Evolutionary conservation across 345 rosid species (phyloP).

Genomic region (Rhizophora mangle): DNA sequence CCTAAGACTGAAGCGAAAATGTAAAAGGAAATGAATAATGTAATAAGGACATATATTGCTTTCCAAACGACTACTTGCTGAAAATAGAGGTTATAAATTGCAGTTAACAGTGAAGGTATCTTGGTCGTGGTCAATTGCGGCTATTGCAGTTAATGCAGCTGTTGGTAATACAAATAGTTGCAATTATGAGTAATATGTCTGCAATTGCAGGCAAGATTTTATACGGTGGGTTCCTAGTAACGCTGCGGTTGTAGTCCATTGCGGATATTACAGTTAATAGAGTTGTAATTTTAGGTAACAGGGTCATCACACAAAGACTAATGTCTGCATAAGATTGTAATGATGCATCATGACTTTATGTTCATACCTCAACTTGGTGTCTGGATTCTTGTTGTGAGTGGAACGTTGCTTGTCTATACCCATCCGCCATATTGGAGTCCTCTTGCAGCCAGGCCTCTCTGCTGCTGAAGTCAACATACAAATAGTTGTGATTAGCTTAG

Average conservation of each 20-base stretch:
- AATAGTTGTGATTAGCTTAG: background rate
- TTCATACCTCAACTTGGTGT: slow-evolving; percentile 26
- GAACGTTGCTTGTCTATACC: slow-evolving; percentile 21
- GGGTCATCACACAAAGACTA: background rate
- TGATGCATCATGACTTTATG: background rate
- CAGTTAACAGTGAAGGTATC: too few species aligned
- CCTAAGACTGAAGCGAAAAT: background rate
- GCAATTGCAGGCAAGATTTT: too few species aligned
- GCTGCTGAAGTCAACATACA: slow-evolving; percentile 15
- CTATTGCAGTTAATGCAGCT: too few species aligned
- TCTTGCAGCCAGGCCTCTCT: slow-evolving; percentile 32
- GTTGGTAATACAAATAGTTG: too few species aligned
- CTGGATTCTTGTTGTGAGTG: slow-evolving; percentile 19
- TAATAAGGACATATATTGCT: too few species aligned
- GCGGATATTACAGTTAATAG: background rate
- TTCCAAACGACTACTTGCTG: too few species aligned
- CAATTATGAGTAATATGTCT: too few species aligned
- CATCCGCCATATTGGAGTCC: slow-evolving; percentile 27
- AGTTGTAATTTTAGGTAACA: background rate
- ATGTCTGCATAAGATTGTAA: background rate
- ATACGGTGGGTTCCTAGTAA: too few species aligned
- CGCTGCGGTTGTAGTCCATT: background rate
- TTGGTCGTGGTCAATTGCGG: too few species aligned
- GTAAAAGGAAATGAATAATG: too few species aligned
- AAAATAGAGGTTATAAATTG: too few species aligned